Evolutionary conservation across 23 red algal species (phyloP), one percentile per base, ranked within the genome.

Genomic region (Chondrus crispus): DNA sequence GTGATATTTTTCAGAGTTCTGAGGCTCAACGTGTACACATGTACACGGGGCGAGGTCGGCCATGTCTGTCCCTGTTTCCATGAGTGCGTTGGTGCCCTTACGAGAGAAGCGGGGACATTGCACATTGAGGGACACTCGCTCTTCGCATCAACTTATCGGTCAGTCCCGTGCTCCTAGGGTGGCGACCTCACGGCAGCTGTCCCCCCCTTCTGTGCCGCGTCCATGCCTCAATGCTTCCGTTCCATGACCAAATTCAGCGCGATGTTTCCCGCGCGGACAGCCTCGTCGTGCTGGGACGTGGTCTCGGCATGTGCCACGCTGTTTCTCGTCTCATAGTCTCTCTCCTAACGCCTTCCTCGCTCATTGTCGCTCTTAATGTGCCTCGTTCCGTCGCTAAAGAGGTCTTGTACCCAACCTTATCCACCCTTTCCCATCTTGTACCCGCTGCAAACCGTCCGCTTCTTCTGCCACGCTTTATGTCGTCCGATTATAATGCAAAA

Each of bases 381-480:
- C 44, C 92, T 11, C 50, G 58, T 24, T 36, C 68, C 5, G 63
- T 82, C 46, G 92, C 74, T 12, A 35, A 35, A 44, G 62, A 64
- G 11, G 54, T 88, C 5, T 13, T 94, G 24, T 36, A 51, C 37
- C 78, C 76, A 18, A 58, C 77, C 12, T 50, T 92, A 6, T 45
- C 8, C 28, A 33, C 28, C 52, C 48, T 62, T 48, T 57, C 69
- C 33, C 62, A 53, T 51, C 54, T 83, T 28, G 53, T 71, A 29
- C 82, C 49, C 19, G 82, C 83, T 20, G 13, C 52, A 36, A 38
- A 72, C 49, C 66, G 24, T 4, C 19, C 63, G 24, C 68, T 60
- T 24, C 75, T 95, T 54, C 73, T 90, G 3, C 94, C 94, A 2
- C 88, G 94, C 14, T 81, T 84, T 50, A 58, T 96, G 45, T 87